These are phyloP conservation scores for Pseudogymnoascus sp. DNA, from an alignment of 2,329 filamentous ascomycete genomes.

Conservation along the genomic window DNA sequence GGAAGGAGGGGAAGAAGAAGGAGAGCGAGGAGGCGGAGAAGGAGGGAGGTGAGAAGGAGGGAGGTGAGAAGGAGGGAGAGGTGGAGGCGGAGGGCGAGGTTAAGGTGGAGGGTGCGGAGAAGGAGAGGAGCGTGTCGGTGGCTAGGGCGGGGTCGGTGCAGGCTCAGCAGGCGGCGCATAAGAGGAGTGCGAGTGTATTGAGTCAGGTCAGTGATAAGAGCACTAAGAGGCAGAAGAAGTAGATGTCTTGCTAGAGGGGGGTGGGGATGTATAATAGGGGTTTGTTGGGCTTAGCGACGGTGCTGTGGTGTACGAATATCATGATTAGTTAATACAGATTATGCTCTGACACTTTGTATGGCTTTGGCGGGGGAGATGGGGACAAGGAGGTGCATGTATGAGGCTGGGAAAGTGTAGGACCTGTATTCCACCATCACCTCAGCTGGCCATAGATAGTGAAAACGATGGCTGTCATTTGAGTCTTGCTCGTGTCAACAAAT, in stretches of 20 bases:
- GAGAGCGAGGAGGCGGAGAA: constrained; percentile 27
- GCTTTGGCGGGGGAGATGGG: not conserved
- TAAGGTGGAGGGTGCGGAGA: constrained; percentile 35
- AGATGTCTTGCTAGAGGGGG: not conserved
- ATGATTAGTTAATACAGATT: not conserved
- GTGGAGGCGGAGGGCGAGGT: constrained; percentile 62
- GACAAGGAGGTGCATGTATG: not conserved
- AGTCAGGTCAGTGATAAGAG: constrained; percentile 59
- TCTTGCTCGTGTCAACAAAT: not conserved
- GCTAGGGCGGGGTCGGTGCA: constrained; percentile 59
- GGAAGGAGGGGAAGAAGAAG: constrained; percentile 21
- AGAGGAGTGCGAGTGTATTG: constrained; percentile 76
- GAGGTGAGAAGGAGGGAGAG: constrained; percentile 1
- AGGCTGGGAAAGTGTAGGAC: not conserved
- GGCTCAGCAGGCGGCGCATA: constrained; percentile 40
- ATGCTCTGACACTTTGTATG: not conserved
- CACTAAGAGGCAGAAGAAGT: constrained; percentile 40
- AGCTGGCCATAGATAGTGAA: not conserved
- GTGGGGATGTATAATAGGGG: not conserved
- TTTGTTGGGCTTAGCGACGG: not conserved
- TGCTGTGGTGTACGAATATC: constrained; percentile 1
- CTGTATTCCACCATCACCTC: not conserved
- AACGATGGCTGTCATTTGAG: not conserved
- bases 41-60: constrained; percentile 15
- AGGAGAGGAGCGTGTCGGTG: constrained; percentile 23